These are phyloP conservation scores for Stagonosporopsis chrysanthemi DNA, from an alignment of 2,329 filamentous ascomycete species.

Conservation along the genomic window DNA sequence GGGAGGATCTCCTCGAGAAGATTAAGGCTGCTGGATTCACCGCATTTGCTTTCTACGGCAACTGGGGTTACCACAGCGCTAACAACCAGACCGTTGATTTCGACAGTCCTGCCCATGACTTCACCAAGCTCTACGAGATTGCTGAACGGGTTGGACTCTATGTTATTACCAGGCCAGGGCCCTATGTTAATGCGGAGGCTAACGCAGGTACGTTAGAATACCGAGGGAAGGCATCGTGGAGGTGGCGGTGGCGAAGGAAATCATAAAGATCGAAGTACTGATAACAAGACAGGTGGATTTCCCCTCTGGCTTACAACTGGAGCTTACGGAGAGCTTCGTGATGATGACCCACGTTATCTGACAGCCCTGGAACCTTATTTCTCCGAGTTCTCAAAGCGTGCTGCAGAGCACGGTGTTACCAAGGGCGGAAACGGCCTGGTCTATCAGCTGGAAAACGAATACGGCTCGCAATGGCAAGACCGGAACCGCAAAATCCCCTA, in stretches of 20 bases:
- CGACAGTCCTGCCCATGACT: conserved; percentile 61
- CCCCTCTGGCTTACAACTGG: conserved; percentile 70
- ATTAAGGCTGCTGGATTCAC: conserved; percentile 61
- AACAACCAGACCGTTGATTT: conserved; percentile 59
- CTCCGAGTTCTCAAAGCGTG: conserved; percentile 58
- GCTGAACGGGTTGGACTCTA: conserved; percentile 64
- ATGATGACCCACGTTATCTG: conserved; percentile 62
- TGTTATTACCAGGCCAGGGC: conserved; percentile 64
- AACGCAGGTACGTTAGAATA: conserved; percentile 57
- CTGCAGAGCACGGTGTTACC: conserved; percentile 63
- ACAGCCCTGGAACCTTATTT: conserved; percentile 64
- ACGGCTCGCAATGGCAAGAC: conserved; percentile 53
- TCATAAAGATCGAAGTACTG: conserved; percentile 49
- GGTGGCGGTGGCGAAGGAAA: no score
- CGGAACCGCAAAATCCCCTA: conserved; percentile 56
- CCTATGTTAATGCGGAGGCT: conserved; percentile 70
- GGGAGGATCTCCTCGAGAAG: conserved; percentile 61
- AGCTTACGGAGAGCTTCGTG: conserved; percentile 61
- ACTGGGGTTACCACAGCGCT: conserved; percentile 59
- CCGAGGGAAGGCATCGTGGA: no score
- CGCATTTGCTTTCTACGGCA: conserved; percentile 57
- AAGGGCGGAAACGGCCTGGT: conserved; percentile 65
- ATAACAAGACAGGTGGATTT: conserved; percentile 66
- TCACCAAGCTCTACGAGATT: conserved; percentile 60
- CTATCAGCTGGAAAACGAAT: conserved; percentile 67